phyloP scores from a whole-genome alignment of 1,139 yeast species.

The Fermentozyma sake region DNA sequence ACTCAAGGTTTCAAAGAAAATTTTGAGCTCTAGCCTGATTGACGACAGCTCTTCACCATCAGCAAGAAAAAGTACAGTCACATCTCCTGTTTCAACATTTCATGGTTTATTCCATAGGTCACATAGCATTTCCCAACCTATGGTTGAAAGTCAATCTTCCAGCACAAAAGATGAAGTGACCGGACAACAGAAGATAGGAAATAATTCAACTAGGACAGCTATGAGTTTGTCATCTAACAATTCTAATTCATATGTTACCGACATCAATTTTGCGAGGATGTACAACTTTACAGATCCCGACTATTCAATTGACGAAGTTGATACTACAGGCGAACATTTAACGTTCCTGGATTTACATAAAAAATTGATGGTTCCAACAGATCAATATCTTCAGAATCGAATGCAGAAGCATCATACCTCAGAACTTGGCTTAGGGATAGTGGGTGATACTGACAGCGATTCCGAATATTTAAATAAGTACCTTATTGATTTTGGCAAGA shows the following conservation, averaged over 20 bases:
- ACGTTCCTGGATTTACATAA: constrained; percentile 32
- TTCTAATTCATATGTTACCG: constrained; percentile 38
- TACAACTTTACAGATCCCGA: constrained; percentile 40
- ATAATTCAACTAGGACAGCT: constrained; percentile 17
- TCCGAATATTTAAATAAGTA: constrained; percentile 8
- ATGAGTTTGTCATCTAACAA: constrained; percentile 38
- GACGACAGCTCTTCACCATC: constrained; percentile 13
- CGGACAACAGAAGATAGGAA: constrained; percentile 12
- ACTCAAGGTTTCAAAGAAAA: constrained; percentile 25
- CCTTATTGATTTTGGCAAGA: constrained; percentile 15
- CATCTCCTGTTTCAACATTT: constrained; percentile 34
- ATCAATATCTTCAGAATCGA: constrained; percentile 30
- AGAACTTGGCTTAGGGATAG: constrained; percentile 25
- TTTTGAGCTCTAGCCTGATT: constrained; percentile 18
- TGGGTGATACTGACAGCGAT: constrained; percentile 8
- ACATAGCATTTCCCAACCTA: constrained; percentile 14
- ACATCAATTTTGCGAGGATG: constrained; percentile 29
- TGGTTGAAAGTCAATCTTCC: constrained; percentile 3
- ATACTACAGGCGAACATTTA: constrained; percentile 13
- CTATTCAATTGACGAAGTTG: constrained; percentile 21
- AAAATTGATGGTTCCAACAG: constrained; percentile 37
- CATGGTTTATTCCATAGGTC: constrained; percentile 35
- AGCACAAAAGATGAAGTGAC: constrained; percentile 10
- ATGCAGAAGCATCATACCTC: constrained; percentile 13
- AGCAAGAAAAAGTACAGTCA: constrained; percentile 22